Conservation (phyloP, 306 rosid genomes). For the Malus sieversii region DNA sequence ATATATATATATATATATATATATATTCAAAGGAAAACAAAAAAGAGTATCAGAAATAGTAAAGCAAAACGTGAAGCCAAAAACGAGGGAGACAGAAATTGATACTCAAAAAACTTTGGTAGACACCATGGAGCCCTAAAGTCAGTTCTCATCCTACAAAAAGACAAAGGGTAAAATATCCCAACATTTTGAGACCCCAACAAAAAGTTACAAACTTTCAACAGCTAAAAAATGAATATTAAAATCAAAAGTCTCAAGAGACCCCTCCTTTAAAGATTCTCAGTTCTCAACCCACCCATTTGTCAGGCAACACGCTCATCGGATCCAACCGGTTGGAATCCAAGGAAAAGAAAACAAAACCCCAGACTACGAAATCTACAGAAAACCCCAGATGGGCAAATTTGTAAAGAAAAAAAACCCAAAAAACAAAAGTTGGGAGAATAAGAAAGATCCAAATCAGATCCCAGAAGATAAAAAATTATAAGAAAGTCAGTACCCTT, state of each 20-base stretch:
- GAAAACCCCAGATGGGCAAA: conserved; percentile 13
- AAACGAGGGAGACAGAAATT: background rate
- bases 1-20: too few relatives aligned
- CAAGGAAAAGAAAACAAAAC: conserved; percentile 22
- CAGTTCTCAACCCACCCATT: conserved; percentile 28
- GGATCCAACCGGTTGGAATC: conserved; percentile 38
- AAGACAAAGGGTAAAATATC: conserved; percentile 42
- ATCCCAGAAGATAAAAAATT: conserved; percentile 35
- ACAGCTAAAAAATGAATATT: conserved; percentile 34
- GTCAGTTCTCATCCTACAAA: conserved; percentile 29
- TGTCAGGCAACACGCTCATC: conserved; percentile 51
- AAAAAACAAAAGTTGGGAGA: conserved; percentile 20
- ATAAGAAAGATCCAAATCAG: conserved; percentile 47
- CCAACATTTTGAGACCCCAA: conserved; percentile 27
- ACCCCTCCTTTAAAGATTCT: conserved; percentile 21
- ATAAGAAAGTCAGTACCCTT: conserved; percentile 18
- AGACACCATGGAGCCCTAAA: conserved; percentile 32
- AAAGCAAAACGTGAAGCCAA: background rate
- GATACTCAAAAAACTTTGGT: conserved; percentile 18
- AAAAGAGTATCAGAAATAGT: background rate
- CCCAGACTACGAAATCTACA: conserved; percentile 8
- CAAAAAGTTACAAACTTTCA: conserved; percentile 11
- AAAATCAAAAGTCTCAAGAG: conserved; percentile 17
- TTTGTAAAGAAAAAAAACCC: conserved; percentile 8
- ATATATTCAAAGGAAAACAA: background rate